Base-by-base conservation (phyloP, 768 basidiomycete genomes). In the Lentinus tigrinus region DNA sequence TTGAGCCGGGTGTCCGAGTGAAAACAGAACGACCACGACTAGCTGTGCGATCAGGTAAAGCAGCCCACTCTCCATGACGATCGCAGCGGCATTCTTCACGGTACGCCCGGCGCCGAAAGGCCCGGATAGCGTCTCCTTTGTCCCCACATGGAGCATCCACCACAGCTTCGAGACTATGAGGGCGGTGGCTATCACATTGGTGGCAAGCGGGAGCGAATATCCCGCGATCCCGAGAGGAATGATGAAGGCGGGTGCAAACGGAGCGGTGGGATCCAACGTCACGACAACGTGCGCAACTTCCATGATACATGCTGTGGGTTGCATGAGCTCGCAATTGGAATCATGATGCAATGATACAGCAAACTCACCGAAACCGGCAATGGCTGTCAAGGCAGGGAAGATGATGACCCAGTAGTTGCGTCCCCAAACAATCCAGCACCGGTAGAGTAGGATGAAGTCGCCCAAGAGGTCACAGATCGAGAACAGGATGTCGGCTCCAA, bases 351-450 rank as follows among this genome's bases (percentile, higher is more conserved):
- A 6, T 31, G 11, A 31, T 11, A 31, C 11, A 11, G 31, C 1
- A 31, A 3, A 47, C 75, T 24, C 63, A 77, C 78, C 61, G 44
- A 78, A 67, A 23, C 71, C 70, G 7, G 58, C 65, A 10, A 76
- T 9, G 0, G 77, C 65, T 5, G 70, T 60, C 14, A 78, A 62
- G 48, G 70, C 43, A 3, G 77, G 78, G 1, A 77, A 46, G 19
- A 75, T 43, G 26, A 72, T 47, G 36, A 78, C 43, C 52, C 65
- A 69, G 57, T 72, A 71, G 37, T 69, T 73, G 43, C 60, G 64
- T 1, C 62, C 69, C 75, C 78, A 79, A 40, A 79, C 44, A 60
- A 75, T 61, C 71, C 74, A 79, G 65, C 76, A 78, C 39, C 79
- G 78, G 56, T 77, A 79, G 27, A 76, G 60, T 28, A 78, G 69